phyloP scores from a whole-genome alignment of 2,329 filamentous ascomycete species.

The Ceratocystis cubensis region DNA sequence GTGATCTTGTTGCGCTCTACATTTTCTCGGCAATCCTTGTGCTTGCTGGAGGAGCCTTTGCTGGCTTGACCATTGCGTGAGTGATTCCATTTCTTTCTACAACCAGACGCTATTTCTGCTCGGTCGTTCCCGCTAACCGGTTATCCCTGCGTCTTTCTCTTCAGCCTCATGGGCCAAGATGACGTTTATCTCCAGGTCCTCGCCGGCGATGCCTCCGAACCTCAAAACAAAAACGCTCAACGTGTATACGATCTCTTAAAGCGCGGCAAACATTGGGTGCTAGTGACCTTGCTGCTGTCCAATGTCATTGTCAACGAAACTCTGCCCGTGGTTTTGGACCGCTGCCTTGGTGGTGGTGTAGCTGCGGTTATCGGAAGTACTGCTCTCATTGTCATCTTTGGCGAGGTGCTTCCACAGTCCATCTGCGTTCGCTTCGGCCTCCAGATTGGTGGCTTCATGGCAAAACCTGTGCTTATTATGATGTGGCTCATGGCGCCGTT shows the following conservation, averaged over 20 bases:
- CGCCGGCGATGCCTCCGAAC: slow-evolving; percentile 66
- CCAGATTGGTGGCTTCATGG: slow-evolving; percentile 88
- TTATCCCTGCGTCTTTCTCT: not conserved
- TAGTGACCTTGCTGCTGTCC: slow-evolving; percentile 83
- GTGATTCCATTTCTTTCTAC: slow-evolving; percentile 26
- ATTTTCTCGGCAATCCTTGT: slow-evolving; percentile 69
- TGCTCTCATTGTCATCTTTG: slow-evolving; percentile 92
- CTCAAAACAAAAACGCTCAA: slow-evolving; percentile 75
- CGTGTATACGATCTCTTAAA: slow-evolving; percentile 69
- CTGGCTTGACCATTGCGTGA: slow-evolving; percentile 79
- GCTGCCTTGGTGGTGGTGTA: slow-evolving; percentile 86
- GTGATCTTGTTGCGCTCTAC: slow-evolving; percentile 68
- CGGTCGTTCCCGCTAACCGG: not conserved
- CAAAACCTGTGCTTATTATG: slow-evolving; percentile 68
- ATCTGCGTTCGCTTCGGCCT: slow-evolving; percentile 93
- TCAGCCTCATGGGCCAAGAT: slow-evolving; percentile 56
- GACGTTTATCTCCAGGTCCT: slow-evolving; percentile 96
- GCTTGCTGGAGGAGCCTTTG: slow-evolving; percentile 81
- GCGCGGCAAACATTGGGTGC: slow-evolving; percentile 92
- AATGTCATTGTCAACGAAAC: slow-evolving; percentile 99
- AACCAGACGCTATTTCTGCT: not conserved
- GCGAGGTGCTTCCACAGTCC: slow-evolving; percentile 90
- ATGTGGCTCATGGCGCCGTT: slow-evolving; percentile 89
- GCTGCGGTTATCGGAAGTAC: slow-evolving; percentile 90
- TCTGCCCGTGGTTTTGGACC: slow-evolving; percentile 83